Conservation (phyloP, 140 eudicot genomes). For the Bidens hawaiensis region DNA sequence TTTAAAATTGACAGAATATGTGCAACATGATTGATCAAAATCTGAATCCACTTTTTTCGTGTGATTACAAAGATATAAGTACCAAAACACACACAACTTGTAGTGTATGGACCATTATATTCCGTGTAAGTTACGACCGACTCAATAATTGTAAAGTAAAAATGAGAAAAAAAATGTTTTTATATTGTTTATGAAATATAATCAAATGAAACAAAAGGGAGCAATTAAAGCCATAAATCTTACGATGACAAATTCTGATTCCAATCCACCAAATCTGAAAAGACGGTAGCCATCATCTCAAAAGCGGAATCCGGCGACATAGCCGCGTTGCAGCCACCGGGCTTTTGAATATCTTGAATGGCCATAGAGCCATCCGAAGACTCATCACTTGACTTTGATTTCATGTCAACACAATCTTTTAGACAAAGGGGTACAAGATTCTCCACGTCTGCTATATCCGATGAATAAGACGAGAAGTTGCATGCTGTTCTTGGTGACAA, state of each 20-base stretch:
- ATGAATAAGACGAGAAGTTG: constrained; percentile 33
- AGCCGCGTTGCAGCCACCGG: constrained; percentile 4
- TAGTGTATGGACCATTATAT: constrained; percentile 28
- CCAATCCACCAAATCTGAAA: constrained; percentile 35
- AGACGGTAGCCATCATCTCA: constrained; percentile 36
- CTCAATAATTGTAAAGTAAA: constrained; percentile 29
- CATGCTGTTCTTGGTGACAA: constrained; percentile 35
- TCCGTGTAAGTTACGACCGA: constrained; percentile 33
- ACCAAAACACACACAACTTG: constrained; percentile 19
- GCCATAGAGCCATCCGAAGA: constrained; percentile 29
- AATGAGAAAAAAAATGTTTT: constrained; percentile 1
- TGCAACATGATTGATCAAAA: constrained; percentile 10
- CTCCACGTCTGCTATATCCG: constrained; percentile 23
- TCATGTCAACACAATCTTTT: constrained; percentile 33
- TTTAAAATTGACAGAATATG: constrained; percentile 20
- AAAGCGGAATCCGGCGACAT: constrained; percentile 47
- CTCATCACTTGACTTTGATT: constrained; percentile 45
- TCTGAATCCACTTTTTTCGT: constrained; percentile 29
- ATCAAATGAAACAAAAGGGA: constrained; percentile 9
- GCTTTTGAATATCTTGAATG: constrained; percentile 13
- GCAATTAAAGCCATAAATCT: constrained; percentile 30
- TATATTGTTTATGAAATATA: constrained; percentile 16
- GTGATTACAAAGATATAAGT: constrained; percentile 35
- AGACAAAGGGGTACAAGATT: constrained; percentile 40
- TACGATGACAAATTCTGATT: constrained; percentile 52